These are phyloP conservation scores for Westerdykella sp. DNA, from an alignment of 2,329 filamentous ascomycete genomes.

Conservation along the genomic window DNA sequence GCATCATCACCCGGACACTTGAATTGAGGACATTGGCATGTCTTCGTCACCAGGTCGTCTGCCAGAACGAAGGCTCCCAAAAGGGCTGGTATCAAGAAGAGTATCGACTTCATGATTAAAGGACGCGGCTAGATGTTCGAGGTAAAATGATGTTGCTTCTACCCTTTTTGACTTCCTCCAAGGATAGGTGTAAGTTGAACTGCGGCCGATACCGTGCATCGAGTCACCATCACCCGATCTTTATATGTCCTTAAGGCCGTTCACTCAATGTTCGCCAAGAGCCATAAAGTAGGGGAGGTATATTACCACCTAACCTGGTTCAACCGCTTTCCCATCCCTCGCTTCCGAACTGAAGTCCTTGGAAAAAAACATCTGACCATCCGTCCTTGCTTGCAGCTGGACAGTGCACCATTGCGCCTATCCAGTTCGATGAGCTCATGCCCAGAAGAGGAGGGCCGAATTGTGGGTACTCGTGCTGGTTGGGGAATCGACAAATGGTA, in stretches of 20 bases:
- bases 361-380: background rate
- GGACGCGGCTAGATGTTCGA: background rate
- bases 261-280: background rate
- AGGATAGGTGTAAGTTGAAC: too few species aligned
- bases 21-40: constrained; percentile 22
- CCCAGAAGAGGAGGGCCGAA: too few species aligned
- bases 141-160: too few species aligned
- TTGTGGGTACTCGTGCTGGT: too few species aligned
- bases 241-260: constrained; percentile 1
- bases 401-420: too few species aligned
- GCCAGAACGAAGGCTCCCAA: constrained; percentile 13
- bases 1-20: constrained; percentile 19
- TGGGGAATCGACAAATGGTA: too few species aligned
- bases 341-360: background rate
- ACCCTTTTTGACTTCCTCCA: too few species aligned
- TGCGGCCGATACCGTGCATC: background rate
- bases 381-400: too few species aligned
- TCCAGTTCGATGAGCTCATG: too few species aligned
- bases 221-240: background rate
- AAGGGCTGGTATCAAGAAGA: constrained; percentile 12
- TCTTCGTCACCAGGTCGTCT: constrained; percentile 4
- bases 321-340: background rate
- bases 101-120: constrained; percentile 16
- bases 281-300: background rate
- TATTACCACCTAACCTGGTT: background rate